Evolutionary conservation across 2,329 filamentous ascomycete species (phyloP), one percentile per base, ranked within the genome.

Genomic region (Nigrospora osmanthi): DNA sequence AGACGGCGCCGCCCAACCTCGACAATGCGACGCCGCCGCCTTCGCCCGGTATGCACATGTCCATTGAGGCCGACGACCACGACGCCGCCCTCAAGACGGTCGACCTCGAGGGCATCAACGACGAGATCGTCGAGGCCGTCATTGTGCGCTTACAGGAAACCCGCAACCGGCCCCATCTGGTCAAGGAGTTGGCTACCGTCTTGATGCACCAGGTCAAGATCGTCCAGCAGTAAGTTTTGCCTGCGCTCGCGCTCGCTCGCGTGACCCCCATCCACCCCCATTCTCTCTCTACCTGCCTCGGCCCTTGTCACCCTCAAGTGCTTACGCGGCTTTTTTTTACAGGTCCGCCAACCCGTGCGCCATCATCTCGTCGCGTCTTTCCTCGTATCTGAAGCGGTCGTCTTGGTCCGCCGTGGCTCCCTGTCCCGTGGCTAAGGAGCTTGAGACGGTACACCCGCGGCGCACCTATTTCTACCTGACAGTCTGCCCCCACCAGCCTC

Each of bases 401-500:
- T 86, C 79, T 53, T 89, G 86, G 90, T 87, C 81, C 28, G 80
- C 85, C 9, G 69, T 83, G 42, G 75, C 84, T 42, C 88, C 86
- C 43, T 97, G 93, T 66, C 91, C 93, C 4, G 70, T 97, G 45
- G 88, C 87, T 42, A 97, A 97, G 69, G 89, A 95, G 66, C 80
- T 96, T 44, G 89, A 96, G 62, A 83, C 87, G 35, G 85, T 91
- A 36, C 91, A 97, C 62, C 93, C 93, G 16, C 86, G 91, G 61
- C 88, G 93, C 65, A 90, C 94, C 39, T 97, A 95, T 72, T 97
- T 94, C 69, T 97, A 90, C 69, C 79, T 98, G 48, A 95, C 89
- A 35, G 95, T 87, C n/a, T 85, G 78, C 58, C 82, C 87, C 39
- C 87, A 85, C 59, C 88, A 91, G 61, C 81, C 88, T 34, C 80